Conservation (phyloP, 2,329 filamentous ascomycete genomes). For the Teratosphaeria nubilosa region DNA sequence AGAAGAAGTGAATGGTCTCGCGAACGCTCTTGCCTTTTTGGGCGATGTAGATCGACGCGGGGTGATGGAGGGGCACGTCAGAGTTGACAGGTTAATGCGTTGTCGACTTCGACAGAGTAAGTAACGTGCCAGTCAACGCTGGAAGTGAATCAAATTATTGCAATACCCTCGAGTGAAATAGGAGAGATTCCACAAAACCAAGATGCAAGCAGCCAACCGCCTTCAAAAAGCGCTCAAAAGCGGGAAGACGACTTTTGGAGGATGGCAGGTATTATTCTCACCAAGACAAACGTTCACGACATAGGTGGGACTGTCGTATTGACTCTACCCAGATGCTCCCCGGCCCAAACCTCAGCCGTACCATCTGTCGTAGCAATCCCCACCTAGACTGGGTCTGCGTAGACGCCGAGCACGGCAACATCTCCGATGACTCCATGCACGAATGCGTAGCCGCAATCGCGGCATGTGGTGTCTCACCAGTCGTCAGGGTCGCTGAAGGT, state of each 20-base stretch:
- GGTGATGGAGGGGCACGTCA: not conserved
- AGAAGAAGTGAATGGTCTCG: conserved; percentile 7
- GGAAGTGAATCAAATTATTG: not conserved
- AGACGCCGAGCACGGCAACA: conserved; percentile 39
- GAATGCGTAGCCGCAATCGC: conserved; percentile 35
- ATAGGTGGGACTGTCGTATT: not conserved
- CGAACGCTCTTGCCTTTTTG: not conserved
- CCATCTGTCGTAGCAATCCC: conserved; percentile 40
- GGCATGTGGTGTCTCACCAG: not conserved
- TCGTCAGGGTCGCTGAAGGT: not conserved
- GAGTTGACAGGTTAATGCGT: not conserved
- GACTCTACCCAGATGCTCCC: conserved; percentile 36
- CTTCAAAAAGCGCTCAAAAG: conserved; percentile 42
- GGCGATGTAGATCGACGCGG: not conserved
- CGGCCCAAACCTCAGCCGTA: conserved; percentile 43
- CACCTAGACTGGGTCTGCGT: conserved; percentile 39
- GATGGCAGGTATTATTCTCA: conserved; percentile 42
- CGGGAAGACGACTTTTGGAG: conserved; percentile 43
- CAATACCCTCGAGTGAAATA: not conserved
- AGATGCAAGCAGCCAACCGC: conserved; percentile 45
- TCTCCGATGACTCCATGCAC: conserved; percentile 45
- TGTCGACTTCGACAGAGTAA: not conserved
- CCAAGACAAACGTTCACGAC: not conserved
- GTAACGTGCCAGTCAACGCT: not conserved
- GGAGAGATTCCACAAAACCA: not conserved